Conservation (phyloP, 306 rosid genomes). For the Lathyrus oleraceus region DNA sequence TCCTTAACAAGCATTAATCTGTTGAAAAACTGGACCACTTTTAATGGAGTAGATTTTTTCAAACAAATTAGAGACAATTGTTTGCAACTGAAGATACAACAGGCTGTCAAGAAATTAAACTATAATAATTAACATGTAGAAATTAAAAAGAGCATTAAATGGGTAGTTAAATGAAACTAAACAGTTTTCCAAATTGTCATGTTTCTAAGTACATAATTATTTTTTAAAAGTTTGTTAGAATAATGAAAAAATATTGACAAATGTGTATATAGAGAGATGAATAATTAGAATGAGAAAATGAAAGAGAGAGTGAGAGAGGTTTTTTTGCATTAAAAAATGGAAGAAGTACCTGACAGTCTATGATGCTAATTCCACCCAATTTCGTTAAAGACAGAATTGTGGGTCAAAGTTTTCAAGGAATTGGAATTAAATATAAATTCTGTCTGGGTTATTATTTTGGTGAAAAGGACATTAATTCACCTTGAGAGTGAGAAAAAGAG, state of each 20-base stretch:
- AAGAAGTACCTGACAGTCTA: slow-evolving; percentile 44
- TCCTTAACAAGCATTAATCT: slow-evolving; percentile 7
- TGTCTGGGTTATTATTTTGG: slow-evolving; percentile 62
- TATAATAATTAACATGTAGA: slow-evolving; percentile 22
- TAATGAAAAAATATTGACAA: slow-evolving; percentile 37
- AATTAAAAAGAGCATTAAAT: slow-evolving; percentile 3
- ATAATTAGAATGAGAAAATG: slow-evolving; percentile 30
- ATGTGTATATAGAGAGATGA: slow-evolving; percentile 28
- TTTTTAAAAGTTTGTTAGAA: slow-evolving; percentile 8
- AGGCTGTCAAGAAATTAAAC: slow-evolving; percentile 43
- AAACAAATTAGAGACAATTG: slow-evolving; percentile 37
- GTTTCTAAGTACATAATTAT: slow-evolving; percentile 4
- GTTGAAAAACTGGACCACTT: slow-evolving; percentile 21
- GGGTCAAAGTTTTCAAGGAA: slow-evolving; percentile 76
- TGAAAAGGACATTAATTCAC: slow-evolving; percentile 78
- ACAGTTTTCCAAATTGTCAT: slow-evolving; percentile 27
- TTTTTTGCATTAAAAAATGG: slow-evolving; percentile 40
- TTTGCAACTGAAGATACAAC: slow-evolving; percentile 32
- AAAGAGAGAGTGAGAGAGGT: slow-evolving; percentile 26
- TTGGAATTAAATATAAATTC: slow-evolving; percentile 56
- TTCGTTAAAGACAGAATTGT: slow-evolving; percentile 70
- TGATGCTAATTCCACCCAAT: slow-evolving; percentile 50
- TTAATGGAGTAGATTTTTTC: slow-evolving; percentile 14
- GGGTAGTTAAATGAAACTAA: slow-evolving; percentile 33
- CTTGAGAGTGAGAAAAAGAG: slow-evolving; percentile 53